Percentiles rank a stretch among this genome's conserved stretches.
These are phyloP conservation scores for Sicyos edulis DNA, from an alignment of 306 rosid species.

Conservation along the genomic window DNA sequence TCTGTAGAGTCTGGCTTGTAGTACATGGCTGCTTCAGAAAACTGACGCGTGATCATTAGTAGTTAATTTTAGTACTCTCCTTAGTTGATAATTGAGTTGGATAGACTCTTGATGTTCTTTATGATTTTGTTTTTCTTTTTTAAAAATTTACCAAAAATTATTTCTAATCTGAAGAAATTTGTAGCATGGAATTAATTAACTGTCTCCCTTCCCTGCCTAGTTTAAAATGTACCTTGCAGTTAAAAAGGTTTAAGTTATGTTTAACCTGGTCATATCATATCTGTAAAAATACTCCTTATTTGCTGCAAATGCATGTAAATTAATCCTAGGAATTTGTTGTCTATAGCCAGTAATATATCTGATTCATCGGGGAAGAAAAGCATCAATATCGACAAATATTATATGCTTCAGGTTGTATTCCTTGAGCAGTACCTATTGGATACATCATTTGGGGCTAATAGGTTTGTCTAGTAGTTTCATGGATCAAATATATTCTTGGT, in stretches of 20 bases:
- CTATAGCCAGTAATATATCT: background rate
- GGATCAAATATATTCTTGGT: background rate
- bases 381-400: background rate
- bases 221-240: background rate
- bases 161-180: too few relatives aligned
- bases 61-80: too few relatives aligned
- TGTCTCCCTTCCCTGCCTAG: too few relatives aligned
- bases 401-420: background rate
- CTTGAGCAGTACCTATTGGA: background rate
- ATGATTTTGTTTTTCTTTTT: background rate
- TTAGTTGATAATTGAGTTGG: background rate
- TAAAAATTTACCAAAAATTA: too few relatives aligned
- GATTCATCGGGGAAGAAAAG: background rate
- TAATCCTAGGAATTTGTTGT: background rate
- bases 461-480: background rate
- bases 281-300: background rate
- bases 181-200: too few relatives aligned
- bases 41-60: too few relatives aligned
- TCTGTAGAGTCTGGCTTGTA: constrained; percentile 2
- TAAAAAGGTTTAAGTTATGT: background rate
- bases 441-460: constrained; percentile 3
- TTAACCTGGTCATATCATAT: background rate
- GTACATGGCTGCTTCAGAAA: background rate
- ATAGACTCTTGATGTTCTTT: constrained; percentile 1
- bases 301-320: background rate